A percentile compares a stretch with the other conserved stretches of the same genome.
phyloP scores from a whole-genome alignment of 2,329 filamentous ascomycete genomes.

The Stemphylium vesicarium region DNA sequence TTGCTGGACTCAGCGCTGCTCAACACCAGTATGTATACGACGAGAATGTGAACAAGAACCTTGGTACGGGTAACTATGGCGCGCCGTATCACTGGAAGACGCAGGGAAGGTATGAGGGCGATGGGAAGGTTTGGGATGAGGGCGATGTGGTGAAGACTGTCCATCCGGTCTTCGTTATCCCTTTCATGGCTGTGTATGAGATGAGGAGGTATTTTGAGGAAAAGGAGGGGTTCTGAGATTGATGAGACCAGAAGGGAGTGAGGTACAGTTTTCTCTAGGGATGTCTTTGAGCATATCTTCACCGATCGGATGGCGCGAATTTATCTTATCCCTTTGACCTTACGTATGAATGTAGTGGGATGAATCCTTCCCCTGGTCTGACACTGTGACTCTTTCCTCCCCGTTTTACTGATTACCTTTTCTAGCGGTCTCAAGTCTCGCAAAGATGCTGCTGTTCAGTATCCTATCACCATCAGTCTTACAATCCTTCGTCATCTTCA shows the following conservation, averaged over 20 bases:
- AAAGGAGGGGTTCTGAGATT: slow-evolving; percentile 53
- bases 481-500: no score
- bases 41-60: slow-evolving; percentile 41
- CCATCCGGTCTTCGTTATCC: slow-evolving; percentile 87
- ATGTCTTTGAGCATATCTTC: background rate
- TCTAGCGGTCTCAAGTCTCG: no score
- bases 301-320: no score
- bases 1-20: slow-evolving; percentile 82
- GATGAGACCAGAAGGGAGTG: background rate
- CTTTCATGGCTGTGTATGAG: slow-evolving; percentile 69
- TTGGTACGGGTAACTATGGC: slow-evolving; percentile 35
- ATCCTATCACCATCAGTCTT: no score
- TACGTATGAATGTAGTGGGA: no score
- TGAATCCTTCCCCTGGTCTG: no score
- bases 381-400: no score
- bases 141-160: slow-evolving; percentile 72
- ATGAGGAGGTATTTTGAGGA: slow-evolving; percentile 70
- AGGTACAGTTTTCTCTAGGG: no score
- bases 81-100: slow-evolving; percentile 55
- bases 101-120: slow-evolving; percentile 58
- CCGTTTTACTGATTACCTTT: no score
- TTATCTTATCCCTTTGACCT: background rate
- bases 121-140: slow-evolving; percentile 66
- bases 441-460: no score
- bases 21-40: slow-evolving; percentile 68